These are phyloP conservation scores for Uromyces viciae-fabae DNA, from an alignment of 1,284 basidiomycete genomes.

Conservation along the genomic window DNA sequence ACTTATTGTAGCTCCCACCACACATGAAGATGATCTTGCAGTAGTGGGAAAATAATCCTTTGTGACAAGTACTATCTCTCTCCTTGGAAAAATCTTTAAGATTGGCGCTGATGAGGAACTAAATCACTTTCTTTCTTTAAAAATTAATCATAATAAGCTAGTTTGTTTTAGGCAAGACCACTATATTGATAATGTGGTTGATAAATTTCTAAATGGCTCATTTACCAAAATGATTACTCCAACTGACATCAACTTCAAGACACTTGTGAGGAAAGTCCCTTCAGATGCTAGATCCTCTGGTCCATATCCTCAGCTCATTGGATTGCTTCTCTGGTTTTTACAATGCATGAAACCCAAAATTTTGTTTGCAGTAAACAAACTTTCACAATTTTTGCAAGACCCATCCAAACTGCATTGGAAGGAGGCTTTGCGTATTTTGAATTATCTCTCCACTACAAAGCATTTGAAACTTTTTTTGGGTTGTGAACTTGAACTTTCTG, in stretches of 20 bases:
- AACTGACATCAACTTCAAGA: background rate
- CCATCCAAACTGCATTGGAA: background rate
- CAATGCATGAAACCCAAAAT: background rate
- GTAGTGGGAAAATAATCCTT: background rate
- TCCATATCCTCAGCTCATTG: background rate
- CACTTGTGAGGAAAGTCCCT: background rate
- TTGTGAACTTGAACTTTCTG: background rate
- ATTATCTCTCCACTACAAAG: background rate
- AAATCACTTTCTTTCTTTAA: background rate
- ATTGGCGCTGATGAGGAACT: background rate
- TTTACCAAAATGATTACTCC: background rate
- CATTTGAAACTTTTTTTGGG: background rate
- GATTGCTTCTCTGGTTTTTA: background rate
- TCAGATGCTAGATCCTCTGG: background rate
- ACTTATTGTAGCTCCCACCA: background rate
- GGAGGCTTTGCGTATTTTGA: background rate
- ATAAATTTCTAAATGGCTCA: background rate
- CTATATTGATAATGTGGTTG: background rate
- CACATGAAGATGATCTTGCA: conserved; percentile 1
- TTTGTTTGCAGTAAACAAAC: background rate
- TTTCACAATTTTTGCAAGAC: background rate
- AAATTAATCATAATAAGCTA: background rate
- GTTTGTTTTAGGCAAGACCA: background rate
- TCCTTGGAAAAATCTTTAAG: background rate
- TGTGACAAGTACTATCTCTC: background rate